These are phyloP conservation scores for Peribolospora kevripleyi DNA, from an alignment of 768 basidiomycete genomes.

Conservation along the genomic window DNA sequence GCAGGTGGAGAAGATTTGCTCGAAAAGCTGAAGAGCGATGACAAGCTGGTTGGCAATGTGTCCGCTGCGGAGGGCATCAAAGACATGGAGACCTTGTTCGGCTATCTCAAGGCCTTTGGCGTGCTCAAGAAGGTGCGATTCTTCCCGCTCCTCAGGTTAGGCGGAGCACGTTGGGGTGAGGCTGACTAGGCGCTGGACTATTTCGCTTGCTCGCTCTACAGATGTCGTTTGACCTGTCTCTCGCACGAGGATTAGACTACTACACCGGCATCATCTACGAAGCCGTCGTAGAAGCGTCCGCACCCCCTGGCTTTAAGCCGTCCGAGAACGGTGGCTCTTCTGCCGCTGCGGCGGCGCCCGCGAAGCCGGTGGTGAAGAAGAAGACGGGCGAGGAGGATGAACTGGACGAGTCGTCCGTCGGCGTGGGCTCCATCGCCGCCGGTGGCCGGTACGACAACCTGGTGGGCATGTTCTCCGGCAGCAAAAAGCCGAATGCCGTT, in stretches of 20 bases:
- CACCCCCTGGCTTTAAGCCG: conserved; percentile 48
- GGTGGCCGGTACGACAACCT: conserved; percentile 92
- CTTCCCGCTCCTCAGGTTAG: neutral
- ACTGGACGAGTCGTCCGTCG: conserved; percentile 73
- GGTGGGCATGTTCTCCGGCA: conserved; percentile 51
- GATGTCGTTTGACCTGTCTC: conserved; percentile 88
- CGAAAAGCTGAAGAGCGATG: conserved; percentile 39
- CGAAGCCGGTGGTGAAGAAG: conserved; percentile 17
- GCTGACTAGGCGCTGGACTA: neutral
- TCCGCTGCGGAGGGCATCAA: conserved; percentile 56
- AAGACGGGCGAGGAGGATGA: conserved; percentile 43
- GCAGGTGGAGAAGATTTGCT: conserved; percentile 58
- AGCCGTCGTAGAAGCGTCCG: conserved; percentile 76
- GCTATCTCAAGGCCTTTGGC: conserved; percentile 52
- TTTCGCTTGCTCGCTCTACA: conserved; percentile 16
- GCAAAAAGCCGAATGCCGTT: conserved; percentile 21
- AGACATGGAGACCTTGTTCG: conserved; percentile 71
- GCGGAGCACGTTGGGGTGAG: neutral
- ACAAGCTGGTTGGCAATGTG: conserved; percentile 37
- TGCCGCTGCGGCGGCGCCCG: conserved; percentile 19
- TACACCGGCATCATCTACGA: conserved; percentile 98
- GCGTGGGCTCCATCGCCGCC: conserved; percentile 97
- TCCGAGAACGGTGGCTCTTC: conserved; percentile 1
- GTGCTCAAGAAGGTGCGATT: conserved; percentile 44
- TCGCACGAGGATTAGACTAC: conserved; percentile 94